phyloP scores from a whole-genome alignment of 2,329 filamentous ascomycete species.

The Taxawa tesnikishii region DNA sequence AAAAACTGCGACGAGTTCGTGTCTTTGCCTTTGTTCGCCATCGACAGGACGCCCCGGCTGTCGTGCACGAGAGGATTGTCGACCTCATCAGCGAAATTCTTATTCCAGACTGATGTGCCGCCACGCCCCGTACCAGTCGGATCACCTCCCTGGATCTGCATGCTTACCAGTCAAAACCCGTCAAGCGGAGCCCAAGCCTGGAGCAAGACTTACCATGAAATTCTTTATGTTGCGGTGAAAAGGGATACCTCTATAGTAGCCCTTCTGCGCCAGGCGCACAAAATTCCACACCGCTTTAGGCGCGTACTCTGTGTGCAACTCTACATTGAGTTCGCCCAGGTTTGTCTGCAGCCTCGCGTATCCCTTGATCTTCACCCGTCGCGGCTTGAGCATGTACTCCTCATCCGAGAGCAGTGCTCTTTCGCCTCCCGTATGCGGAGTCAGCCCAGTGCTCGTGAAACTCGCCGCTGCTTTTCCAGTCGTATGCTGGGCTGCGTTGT shows the following conservation, averaged over 20 bases:
- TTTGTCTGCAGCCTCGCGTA: conserved; percentile 86
- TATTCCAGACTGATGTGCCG: conserved; percentile 85
- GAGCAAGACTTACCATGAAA: conserved; percentile 53
- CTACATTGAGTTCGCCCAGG: conserved; percentile 72
- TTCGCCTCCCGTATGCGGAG: conserved; percentile 79
- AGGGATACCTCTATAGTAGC: conserved; percentile 71
- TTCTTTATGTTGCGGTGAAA: conserved; percentile 93
- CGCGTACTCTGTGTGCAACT: conserved; percentile 81
- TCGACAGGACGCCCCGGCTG: conserved; percentile 65
- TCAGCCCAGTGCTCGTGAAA: conserved; percentile 89
- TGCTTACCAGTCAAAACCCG: background rate
- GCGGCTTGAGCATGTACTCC: conserved; percentile 91
- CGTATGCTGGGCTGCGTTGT: conserved; percentile 83
- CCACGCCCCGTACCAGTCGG: conserved; percentile 85
- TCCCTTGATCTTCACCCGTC: conserved; percentile 76
- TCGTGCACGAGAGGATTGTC: conserved; percentile 82
- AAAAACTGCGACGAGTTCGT: conserved; percentile 96
- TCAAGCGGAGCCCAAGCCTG: background rate
- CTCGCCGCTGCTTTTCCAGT: conserved; percentile 85
- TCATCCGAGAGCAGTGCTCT: conserved; percentile 81
- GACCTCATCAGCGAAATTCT: conserved; percentile 87
- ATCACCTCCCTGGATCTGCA: conserved; percentile 74
- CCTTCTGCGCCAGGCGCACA: conserved; percentile 71
- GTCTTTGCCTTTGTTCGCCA: conserved; percentile 98
- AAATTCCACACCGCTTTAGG: conserved; percentile 98